A percentile compares a stretch with the other conserved stretches of the same genome.
Evolutionary conservation across 768 basidiomycete genomes (phyloP).

Genomic region (Lepiota venenata): DNA sequence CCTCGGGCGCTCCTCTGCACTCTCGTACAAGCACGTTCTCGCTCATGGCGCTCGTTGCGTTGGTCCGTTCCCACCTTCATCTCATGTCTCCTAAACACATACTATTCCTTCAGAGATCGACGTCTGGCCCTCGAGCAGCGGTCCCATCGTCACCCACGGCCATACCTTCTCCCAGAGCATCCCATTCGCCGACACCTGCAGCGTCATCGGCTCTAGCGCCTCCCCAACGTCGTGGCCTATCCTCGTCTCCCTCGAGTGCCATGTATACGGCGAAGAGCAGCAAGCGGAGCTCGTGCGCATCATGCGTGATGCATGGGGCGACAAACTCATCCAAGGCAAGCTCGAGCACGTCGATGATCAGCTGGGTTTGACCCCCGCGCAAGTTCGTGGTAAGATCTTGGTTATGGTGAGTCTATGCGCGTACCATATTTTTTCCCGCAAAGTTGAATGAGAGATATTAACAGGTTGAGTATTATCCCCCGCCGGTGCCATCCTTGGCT

Average conservation of each 20-base stretch:
- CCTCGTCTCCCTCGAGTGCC: conserved; percentile 60
- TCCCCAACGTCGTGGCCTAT: conserved; percentile 48
- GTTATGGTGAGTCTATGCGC: conserved; percentile 45
- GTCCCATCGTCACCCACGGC: conserved; percentile 59
- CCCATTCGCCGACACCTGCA: conserved; percentile 48
- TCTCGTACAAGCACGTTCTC: conserved; percentile 53
- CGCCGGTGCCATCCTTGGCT: conserved; percentile 19
- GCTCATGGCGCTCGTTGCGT: conserved; percentile 51
- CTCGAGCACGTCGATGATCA: conserved; percentile 35
- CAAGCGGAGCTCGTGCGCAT: conserved; percentile 53
- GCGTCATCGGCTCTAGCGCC: conserved; percentile 45
- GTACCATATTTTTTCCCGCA: too few species aligned
- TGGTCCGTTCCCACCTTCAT: conserved; percentile 20
- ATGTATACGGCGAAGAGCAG: conserved; percentile 41
- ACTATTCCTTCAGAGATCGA: conserved; percentile 47
- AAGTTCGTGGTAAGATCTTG: conserved; percentile 48
- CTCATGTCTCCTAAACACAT: neutral
- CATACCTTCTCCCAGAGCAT: conserved; percentile 53
- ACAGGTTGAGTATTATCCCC: conserved; percentile 57
- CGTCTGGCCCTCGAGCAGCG: conserved; percentile 56
- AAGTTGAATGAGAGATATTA: too few species aligned
- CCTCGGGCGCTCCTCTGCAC: conserved; percentile 49
- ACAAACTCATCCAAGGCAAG: conserved; percentile 41
- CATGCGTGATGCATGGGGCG: conserved; percentile 49
- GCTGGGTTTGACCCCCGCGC: conserved; percentile 32